These are phyloP conservation scores for Multifurca ochricompacta DNA, from an alignment of 768 basidiomycete species.

Conservation along the genomic window DNA sequence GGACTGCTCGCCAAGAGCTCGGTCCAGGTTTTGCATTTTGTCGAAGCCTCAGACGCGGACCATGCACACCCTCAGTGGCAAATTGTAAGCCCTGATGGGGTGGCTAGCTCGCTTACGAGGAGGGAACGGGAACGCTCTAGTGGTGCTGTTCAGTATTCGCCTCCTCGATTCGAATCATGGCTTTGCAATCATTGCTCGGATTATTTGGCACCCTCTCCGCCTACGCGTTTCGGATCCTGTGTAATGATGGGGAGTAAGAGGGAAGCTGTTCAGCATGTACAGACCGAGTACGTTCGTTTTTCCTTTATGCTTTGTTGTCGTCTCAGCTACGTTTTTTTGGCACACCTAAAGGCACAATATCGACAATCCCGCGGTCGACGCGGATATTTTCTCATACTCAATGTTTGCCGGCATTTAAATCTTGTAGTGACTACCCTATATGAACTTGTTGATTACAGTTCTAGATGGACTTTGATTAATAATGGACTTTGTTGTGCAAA, in stretches of 20 bases:
- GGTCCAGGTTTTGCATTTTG: conserved; percentile 4
- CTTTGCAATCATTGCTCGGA: conserved; percentile 15
- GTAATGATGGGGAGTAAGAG: not conserved
- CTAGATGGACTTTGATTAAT: no score
- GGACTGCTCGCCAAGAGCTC: not conserved
- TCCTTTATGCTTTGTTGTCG: not conserved
- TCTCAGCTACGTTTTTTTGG: not conserved
- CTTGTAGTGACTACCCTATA: not conserved
- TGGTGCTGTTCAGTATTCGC: not conserved
- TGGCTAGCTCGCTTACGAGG: not conserved
- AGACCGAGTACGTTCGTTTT: not conserved
- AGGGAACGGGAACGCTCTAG: not conserved
- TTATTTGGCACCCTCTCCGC: not conserved
- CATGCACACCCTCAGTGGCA: conserved; percentile 6
- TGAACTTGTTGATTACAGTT: not conserved
- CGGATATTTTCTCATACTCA: conserved; percentile 8
- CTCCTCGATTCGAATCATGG: not conserved
- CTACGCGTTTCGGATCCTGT: not conserved
- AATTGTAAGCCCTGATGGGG: not conserved
- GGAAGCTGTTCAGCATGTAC: not conserved
- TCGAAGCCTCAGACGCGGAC: not conserved
- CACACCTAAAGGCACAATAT: conserved; percentile 3
- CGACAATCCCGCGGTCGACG: not conserved
- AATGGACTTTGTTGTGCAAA: no score
- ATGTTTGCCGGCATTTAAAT: not conserved